phyloP scores from a whole-genome alignment of 2,329 filamentous ascomycete species.

The Ophiostoma sp. region DNA sequence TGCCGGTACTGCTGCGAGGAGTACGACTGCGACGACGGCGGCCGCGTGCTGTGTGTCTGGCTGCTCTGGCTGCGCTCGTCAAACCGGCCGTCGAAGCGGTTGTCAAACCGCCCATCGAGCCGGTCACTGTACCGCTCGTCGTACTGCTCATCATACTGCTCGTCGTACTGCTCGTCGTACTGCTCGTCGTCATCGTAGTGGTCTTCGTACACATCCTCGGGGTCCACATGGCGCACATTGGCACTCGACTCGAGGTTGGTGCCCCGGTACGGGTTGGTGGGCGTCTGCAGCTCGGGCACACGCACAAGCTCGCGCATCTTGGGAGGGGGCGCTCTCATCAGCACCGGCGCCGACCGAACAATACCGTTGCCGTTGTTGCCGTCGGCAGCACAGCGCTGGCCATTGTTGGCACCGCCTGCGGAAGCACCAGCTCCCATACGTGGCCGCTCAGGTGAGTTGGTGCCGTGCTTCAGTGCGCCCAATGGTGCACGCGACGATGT shows the following conservation, averaged over 20 bases:
- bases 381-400: constrained; percentile 23
- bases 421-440: constrained; percentile 42
- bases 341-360: constrained; percentile 51
- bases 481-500: constrained; percentile 53
- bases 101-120: constrained; percentile 19
- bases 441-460: constrained; percentile 74
- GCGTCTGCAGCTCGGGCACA: constrained; percentile 48
- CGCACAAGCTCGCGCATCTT: constrained; percentile 79
- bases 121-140: constrained; percentile 18
- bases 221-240: constrained; percentile 54
- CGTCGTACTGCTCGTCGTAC: constrained; percentile 19
- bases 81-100: constrained; percentile 18
- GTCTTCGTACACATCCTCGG: constrained; percentile 81
- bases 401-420: constrained; percentile 36
- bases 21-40: constrained; percentile 25
- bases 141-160: constrained; percentile 18
- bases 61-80: constrained; percentile 20
- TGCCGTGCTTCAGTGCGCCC: constrained; percentile 62
- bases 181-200: constrained; percentile 22
- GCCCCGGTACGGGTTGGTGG: constrained; percentile 45
- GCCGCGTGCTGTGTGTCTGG: constrained; percentile 21
- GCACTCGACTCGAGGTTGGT: constrained; percentile 49
- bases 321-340: constrained; percentile 67
- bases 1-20: constrained; percentile 21
- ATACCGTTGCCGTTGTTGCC: constrained; percentile 42